Evolutionary conservation across 108 stramenopile species (phyloP).

Genomic region (Seminavis robusta): DNA sequence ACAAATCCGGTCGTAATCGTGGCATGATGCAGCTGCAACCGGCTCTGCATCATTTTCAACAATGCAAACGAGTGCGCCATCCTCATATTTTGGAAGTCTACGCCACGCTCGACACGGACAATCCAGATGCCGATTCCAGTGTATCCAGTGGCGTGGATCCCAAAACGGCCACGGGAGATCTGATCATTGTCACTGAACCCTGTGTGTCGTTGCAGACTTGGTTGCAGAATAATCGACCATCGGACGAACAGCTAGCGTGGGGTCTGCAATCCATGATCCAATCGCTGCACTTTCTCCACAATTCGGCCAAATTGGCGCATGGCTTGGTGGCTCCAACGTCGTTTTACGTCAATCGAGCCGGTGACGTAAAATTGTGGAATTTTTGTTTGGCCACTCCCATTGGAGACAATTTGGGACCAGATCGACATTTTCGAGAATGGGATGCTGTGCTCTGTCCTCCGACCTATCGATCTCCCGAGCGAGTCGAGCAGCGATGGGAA

Average conservation of each 20-base stretch:
- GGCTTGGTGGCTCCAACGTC: slow-evolving; percentile 62
- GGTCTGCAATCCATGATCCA: slow-evolving; percentile 74
- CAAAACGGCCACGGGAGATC: slow-evolving; percentile 53
- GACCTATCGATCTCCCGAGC: slow-evolving; percentile 79
- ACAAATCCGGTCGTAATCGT: slow-evolving; percentile 18
- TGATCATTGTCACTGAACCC: slow-evolving; percentile 78
- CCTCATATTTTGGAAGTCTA: slow-evolving; percentile 72
- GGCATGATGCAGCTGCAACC: slow-evolving; percentile 55
- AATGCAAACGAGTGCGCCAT: slow-evolving; percentile 69
- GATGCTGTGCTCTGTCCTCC: slow-evolving; percentile 53
- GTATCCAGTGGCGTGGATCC: slow-evolving; percentile 20
- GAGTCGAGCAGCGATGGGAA: slow-evolving; percentile 52
- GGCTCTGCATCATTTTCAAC: slow-evolving; percentile 78
- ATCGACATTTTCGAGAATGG: slow-evolving; percentile 61
- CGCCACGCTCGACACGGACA: slow-evolving; percentile 81
- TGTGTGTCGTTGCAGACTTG: slow-evolving; percentile 63
- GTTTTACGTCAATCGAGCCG: slow-evolving; percentile 75
- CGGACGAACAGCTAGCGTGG: slow-evolving; percentile 62
- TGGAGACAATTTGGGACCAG: slow-evolving; percentile 53
- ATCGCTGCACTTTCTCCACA: slow-evolving; percentile 69
- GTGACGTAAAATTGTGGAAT: slow-evolving; percentile 85
- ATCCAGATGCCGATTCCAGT: slow-evolving; percentile 37
- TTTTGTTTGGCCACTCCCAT: slow-evolving; percentile 67
- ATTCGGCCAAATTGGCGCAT: slow-evolving; percentile 76
- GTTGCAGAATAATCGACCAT: slow-evolving; percentile 36